These are phyloP conservation scores for Pichia sporocuriosa DNA, from an alignment of 805 yeast species.

Conservation along the genomic window DNA sequence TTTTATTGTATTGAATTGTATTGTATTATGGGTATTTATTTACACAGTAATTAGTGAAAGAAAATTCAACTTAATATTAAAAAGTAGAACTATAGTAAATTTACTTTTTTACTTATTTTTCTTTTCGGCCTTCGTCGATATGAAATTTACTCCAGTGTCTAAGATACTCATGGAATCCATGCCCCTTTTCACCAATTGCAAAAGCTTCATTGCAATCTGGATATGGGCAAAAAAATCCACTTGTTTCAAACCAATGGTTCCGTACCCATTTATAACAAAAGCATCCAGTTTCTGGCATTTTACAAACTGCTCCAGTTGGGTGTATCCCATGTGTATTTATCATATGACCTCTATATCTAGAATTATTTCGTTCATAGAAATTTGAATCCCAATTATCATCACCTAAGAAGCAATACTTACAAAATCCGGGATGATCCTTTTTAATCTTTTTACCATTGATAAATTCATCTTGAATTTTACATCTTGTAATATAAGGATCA, in stretches of 20 bases:
- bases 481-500: conserved; percentile 10
- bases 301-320: conserved; percentile 9
- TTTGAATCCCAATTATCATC: conserved; percentile 6
- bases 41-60: no score
- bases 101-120: background rate
- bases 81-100: background rate
- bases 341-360: conserved; percentile 16
- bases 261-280: conserved; percentile 11
- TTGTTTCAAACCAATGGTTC: conserved; percentile 11
- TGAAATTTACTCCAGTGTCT: conserved; percentile 11
- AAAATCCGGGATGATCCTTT: conserved; percentile 11
- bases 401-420: conserved; percentile 3
- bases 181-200: conserved; percentile 12
- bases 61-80: no score
- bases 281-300: conserved; percentile 4
- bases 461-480: conserved; percentile 5
- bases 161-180: conserved; percentile 14
- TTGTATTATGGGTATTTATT: no score
- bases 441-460: conserved; percentile 3
- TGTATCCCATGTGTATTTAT: conserved; percentile 16
- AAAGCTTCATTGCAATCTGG: conserved; percentile 4
- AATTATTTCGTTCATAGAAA: conserved; percentile 14
- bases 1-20: no score
- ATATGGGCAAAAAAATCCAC: conserved; percentile 10
- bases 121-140: no score